Evolutionary conservation across 768 basidiomycete genomes (phyloP).

Genomic region (Fomitopsis pulvina): DNA sequence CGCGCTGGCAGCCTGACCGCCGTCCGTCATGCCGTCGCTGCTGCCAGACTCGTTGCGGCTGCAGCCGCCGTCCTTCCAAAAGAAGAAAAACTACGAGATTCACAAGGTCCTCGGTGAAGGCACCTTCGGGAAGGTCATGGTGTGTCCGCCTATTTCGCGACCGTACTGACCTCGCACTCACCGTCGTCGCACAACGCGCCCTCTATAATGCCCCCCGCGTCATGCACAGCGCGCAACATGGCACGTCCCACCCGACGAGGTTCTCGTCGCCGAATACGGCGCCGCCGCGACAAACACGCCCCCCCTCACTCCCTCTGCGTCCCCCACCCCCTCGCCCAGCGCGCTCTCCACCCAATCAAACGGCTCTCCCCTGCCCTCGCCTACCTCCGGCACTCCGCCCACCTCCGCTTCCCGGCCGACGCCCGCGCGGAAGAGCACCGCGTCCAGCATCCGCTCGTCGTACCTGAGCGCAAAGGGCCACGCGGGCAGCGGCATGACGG

Average conservation of each 20-base stretch:
- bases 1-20: no score
- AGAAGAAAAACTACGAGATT: conserved; percentile 79
- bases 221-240: conserved; percentile 58
- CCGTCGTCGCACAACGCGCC: background rate
- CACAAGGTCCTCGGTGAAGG: conserved; percentile 73
- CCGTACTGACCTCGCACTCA: background rate
- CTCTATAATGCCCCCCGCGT: background rate
- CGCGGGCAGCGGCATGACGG: conserved; percentile 30
- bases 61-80: conserved; percentile 79
- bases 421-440: conserved; percentile 10
- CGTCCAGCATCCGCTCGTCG: conserved; percentile 9
- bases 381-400: background rate
- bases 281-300: conserved; percentile 34
- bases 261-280: conserved; percentile 49
- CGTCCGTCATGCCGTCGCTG: conserved; percentile 12
- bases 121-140: conserved; percentile 88
- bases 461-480: conserved; percentile 10
- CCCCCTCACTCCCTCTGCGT: conserved; percentile 2
- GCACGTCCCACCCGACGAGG: conserved; percentile 62
- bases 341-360: conserved; percentile 2
- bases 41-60: conserved; percentile 42
- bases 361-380: background rate
- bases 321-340: background rate
- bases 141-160: conserved; percentile 26
- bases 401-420: background rate